Percentiles rank a stretch among this genome's conserved stretches.
phyloP scores from a whole-genome alignment of 2,329 filamentous ascomycete genomes.

The Penicillium hesseltinei region DNA sequence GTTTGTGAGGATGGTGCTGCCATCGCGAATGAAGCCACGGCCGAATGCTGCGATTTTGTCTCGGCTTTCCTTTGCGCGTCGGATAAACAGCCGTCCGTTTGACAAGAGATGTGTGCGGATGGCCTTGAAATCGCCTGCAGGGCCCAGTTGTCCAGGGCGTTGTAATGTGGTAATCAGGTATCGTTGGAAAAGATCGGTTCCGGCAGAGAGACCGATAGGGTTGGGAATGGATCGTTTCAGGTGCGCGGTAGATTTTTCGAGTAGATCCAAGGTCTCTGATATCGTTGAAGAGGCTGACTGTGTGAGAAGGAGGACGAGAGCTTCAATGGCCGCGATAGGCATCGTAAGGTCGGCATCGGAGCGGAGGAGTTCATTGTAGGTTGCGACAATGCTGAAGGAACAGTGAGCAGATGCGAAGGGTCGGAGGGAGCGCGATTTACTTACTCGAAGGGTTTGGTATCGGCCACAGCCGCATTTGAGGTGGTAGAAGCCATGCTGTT shows the following conservation, averaged over 20 bases:
- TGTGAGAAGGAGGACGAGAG: conserved; percentile 81
- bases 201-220: conserved; percentile 86
- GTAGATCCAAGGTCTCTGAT: conserved; percentile 85
- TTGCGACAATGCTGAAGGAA: conserved; percentile 56
- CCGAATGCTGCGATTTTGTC: conserved; percentile 80
- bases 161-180: conserved; percentile 78
- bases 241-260: conserved; percentile 71
- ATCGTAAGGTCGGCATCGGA: conserved; percentile 85
- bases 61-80: conserved; percentile 79
- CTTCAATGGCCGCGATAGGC: conserved; percentile 91
- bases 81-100: conserved; percentile 83
- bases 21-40: conserved; percentile 73
- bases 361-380: conserved; percentile 62
- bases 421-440: conserved; percentile 8
- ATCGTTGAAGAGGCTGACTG: conserved; percentile 79
- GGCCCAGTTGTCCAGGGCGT: conserved; percentile 51
- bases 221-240: conserved; percentile 80
- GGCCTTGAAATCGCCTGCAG: conserved; percentile 71
- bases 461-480: conserved; percentile 19
- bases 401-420: conserved; percentile 17
- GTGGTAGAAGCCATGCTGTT: conserved; percentile 32
- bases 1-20: conserved; percentile 81
- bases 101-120: conserved; percentile 79
- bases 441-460: conserved; percentile 41
- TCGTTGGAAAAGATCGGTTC: conserved; percentile 92